Percentiles rank a stretch among this genome's conserved stretches.
Conservation (phyloP, 1,139 yeast genomes). For the Candida dubliniensis region DNA sequence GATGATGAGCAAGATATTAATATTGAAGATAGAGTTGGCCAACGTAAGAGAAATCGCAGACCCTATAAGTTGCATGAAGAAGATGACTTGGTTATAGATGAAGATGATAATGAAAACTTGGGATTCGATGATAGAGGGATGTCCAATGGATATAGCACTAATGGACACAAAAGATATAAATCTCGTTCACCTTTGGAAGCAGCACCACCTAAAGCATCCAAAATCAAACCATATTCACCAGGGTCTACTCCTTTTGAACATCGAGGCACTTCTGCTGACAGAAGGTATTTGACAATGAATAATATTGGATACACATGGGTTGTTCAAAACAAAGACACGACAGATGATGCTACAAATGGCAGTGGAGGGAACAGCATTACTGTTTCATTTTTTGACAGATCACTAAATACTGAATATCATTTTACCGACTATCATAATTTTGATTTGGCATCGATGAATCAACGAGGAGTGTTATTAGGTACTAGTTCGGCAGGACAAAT, state of each 20-base stretch:
- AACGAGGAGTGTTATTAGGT: constrained; percentile 66
- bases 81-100: constrained; percentile 20
- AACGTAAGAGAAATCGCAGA: constrained; percentile 9
- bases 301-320: constrained; percentile 81
- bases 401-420: constrained; percentile 79
- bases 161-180: constrained; percentile 12
- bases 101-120: constrained; percentile 20
- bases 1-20: constrained; percentile 19
- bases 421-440: constrained; percentile 72
- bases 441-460: constrained; percentile 75
- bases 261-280: constrained; percentile 24
- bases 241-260: constrained; percentile 74
- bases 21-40: not conserved
- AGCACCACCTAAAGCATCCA: not conserved
- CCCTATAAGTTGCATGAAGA: constrained; percentile 24
- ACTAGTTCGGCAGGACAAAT: constrained; percentile 35
- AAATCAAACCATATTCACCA: constrained; percentile 54
- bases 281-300: constrained; percentile 82
- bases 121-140: constrained; percentile 18
- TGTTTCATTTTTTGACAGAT: constrained; percentile 81
- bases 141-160: constrained; percentile 17
- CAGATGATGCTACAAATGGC: constrained; percentile 10
- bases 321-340: constrained; percentile 45
- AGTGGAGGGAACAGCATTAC: constrained; percentile 63
- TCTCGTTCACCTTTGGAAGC: constrained; percentile 2